Evolutionary conservation across 108 stramenopile species (phyloP).

Genomic region (Discostella stelligeroides): DNA sequence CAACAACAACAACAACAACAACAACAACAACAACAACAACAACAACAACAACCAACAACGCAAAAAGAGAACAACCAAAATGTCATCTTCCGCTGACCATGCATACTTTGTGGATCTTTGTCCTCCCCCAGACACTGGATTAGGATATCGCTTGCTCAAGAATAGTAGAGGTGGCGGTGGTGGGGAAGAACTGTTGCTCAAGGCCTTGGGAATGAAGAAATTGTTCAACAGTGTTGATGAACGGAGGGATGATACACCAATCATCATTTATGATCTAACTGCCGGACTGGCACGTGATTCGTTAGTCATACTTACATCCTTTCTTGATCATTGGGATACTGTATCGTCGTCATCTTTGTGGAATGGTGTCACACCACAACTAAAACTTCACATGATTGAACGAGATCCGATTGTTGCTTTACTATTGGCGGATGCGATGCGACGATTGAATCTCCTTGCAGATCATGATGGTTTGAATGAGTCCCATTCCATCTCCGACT

Average conservation of each 20-base stretch:
- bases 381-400: constrained; percentile 72
- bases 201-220: constrained; percentile 59
- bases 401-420: constrained; percentile 73
- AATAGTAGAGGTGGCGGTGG: constrained; percentile 24
- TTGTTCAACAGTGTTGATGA: neutral
- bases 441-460: constrained; percentile 49
- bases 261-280: constrained; percentile 75
- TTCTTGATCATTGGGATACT: constrained; percentile 21
- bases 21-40: no score
- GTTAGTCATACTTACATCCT: constrained; percentile 55
- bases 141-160: constrained; percentile 54
- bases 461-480: neutral
- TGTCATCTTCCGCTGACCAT: neutral
- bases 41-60: no score
- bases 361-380: neutral
- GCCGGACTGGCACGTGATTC: constrained; percentile 87
- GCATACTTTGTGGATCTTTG: constrained; percentile 73
- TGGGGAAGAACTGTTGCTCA: constrained; percentile 57
- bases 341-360: constrained; percentile 2
- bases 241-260: constrained; percentile 26
- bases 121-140: constrained; percentile 46
- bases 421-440: constrained; percentile 68
- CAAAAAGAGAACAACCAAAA: constrained; percentile 7
- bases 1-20: no score
- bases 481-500: neutral